Conservation (phyloP, 2,329 filamentous ascomycete species). For the Xylaria sp. region DNA sequence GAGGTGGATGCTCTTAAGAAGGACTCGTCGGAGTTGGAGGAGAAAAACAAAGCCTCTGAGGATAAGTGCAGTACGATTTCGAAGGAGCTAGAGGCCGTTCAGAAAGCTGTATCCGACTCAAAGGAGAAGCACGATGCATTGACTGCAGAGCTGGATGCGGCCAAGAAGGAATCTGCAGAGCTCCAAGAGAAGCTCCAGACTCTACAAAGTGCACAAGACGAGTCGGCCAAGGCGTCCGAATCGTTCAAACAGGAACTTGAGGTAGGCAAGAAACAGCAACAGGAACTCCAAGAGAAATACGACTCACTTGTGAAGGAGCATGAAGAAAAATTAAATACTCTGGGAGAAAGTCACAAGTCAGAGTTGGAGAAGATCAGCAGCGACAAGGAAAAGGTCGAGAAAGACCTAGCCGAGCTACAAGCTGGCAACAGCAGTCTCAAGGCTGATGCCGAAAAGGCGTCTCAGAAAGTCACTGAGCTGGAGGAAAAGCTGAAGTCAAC, state of each 20-base stretch:
- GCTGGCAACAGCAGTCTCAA: conserved; percentile 42
- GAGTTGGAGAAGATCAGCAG: conserved; percentile 39
- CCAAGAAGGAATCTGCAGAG: conserved; percentile 43
- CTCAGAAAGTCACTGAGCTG: conserved; percentile 41
- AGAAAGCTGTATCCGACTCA: conserved; percentile 47
- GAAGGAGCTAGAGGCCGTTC: conserved; percentile 47
- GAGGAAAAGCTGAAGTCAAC: conserved; percentile 41
- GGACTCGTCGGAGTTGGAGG: conserved; percentile 41
- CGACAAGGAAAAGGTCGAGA: conserved; percentile 43
- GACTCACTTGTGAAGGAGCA: conserved; percentile 39
- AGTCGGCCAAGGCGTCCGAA: conserved; percentile 46
- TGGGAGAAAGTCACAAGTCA: conserved; percentile 38
- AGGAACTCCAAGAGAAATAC: conserved; percentile 37
- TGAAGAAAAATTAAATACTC: conserved; percentile 41
- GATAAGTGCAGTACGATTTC: conserved; percentile 36
- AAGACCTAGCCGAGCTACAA: conserved; percentile 47
- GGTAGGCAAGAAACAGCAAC: conserved; percentile 48
- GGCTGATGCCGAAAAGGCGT: conserved; percentile 42
- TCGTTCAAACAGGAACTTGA: conserved; percentile 45
- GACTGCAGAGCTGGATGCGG: conserved; percentile 41
- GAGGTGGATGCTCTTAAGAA: conserved; percentile 46
- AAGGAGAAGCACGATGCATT: conserved; percentile 39
- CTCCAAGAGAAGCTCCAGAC: conserved; percentile 41
- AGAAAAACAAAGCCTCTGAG: conserved; percentile 41
- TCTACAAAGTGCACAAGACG: conserved; percentile 38